Conservation (phyloP, 495 filamentous ascomycete species). For the Penicillium verhagenii region DNA sequence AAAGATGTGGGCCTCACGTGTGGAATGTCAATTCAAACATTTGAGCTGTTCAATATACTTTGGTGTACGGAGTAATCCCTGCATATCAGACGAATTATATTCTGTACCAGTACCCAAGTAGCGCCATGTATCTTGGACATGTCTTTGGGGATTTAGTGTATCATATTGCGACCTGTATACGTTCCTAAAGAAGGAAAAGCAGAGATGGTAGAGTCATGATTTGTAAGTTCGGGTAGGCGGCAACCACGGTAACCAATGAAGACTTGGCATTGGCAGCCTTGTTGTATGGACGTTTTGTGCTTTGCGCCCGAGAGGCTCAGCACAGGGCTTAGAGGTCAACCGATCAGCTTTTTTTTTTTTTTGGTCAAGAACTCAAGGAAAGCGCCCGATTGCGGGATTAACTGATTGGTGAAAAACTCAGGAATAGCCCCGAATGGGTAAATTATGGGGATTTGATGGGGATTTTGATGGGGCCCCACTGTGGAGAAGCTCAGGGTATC, state of each 20-base stretch:
- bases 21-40: conserved; percentile 13
- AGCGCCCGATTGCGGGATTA: background rate
- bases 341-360: too few species aligned
- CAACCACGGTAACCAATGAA: conserved; percentile 1
- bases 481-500: conserved; percentile 4
- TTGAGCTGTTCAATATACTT: too few species aligned
- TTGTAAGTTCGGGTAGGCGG: conserved; percentile 14
- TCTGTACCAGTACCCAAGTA: too few species aligned
- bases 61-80: too few species aligned
- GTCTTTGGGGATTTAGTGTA: too few species aligned
- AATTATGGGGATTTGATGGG: too few species aligned
- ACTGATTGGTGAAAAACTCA: background rate
- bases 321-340: conserved; percentile 11
- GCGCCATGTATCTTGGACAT: too few species aligned
- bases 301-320: conserved; percentile 18
- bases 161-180: background rate
- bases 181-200: background rate
- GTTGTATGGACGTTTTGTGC: too few species aligned
- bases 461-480: conserved; percentile 6
- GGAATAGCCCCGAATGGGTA: too few species aligned
- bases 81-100: too few species aligned
- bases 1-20: conserved; percentile 19
- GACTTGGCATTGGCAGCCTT: background rate
- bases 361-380: background rate
- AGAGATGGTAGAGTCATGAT: background rate